phyloP scores from a whole-genome alignment of 2,329 filamentous ascomycete genomes.

The Seiridium unicorne region DNA sequence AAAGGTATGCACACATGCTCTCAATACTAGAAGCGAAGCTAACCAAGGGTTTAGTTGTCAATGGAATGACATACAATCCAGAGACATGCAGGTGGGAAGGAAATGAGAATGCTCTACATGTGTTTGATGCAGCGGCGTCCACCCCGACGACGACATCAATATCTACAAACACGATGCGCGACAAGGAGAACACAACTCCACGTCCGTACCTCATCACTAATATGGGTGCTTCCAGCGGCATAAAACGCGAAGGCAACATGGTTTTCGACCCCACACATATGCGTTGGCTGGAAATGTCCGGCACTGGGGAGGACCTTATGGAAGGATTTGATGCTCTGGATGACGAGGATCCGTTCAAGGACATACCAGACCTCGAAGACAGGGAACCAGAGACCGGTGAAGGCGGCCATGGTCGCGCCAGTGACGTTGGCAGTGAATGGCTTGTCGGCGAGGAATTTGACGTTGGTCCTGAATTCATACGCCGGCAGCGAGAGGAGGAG shows the following conservation, averaged over 20 bases:
- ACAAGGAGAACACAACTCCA: constrained; percentile 60
- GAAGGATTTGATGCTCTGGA: constrained; percentile 70
- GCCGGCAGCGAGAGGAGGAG: constrained; percentile 87
- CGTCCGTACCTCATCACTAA: constrained; percentile 86
- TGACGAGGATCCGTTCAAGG: constrained; percentile 90
- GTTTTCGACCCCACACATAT: constrained; percentile 96
- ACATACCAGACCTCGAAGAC: constrained; percentile 89
- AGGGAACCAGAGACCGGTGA: constrained; percentile 48
- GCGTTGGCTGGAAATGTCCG: constrained; percentile 83
- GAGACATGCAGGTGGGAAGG: constrained; percentile 88
- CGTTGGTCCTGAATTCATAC: constrained; percentile 90
- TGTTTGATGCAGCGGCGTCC: constrained; percentile 68
- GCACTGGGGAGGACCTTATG: constrained; percentile 55
- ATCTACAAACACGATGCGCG: constrained; percentile 39
- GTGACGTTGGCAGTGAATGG: constrained; percentile 72
- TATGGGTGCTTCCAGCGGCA: constrained; percentile 77
- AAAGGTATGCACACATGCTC: constrained; percentile 63
- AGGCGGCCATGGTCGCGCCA: constrained; percentile 48
- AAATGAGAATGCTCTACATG: constrained; percentile 80
- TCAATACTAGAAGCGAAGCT: constrained; percentile 5
- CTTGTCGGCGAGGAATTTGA: constrained; percentile 96
- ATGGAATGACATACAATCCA: constrained; percentile 96
- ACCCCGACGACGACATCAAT: constrained; percentile 52
- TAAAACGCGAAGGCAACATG: constrained; percentile 97
- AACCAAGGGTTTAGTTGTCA: constrained; percentile 59